A percentile compares a stretch with the other conserved stretches of the same genome.
Evolutionary conservation across 371 early-diverging fungal genomes (phyloP).

Genomic region (Rhizopus sp.): DNA sequence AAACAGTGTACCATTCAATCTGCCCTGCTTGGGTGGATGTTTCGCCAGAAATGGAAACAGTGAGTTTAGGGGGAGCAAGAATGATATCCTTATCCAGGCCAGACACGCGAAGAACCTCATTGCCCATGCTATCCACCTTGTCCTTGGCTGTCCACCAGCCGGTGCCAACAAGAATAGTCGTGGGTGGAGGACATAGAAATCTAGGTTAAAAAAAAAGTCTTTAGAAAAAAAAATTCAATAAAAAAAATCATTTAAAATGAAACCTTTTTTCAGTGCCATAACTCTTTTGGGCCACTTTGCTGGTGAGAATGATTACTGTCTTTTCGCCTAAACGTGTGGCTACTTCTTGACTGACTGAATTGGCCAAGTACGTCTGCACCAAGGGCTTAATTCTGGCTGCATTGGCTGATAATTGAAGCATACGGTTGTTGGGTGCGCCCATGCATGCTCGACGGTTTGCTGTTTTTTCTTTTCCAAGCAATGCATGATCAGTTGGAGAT

Average conservation of each 20-base stretch:
- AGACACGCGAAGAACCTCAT: constrained; percentile 21
- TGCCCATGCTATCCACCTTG: background rate
- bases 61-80: constrained; percentile 27
- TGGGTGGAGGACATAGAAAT: constrained; percentile 82
- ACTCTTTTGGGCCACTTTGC: constrained; percentile 83
- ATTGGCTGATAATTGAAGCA: constrained; percentile 31
- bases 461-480: background rate
- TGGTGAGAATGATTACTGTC: constrained; percentile 67
- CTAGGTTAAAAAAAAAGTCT: constrained; percentile 9
- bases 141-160: constrained; percentile 58
- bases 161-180: constrained; percentile 69
- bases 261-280: constrained; percentile 78
- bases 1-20: constrained; percentile 44
- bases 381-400: constrained; percentile 34
- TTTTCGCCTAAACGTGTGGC: constrained; percentile 49
- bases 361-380: constrained; percentile 42
- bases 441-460: background rate
- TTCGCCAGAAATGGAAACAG: constrained; percentile 42
- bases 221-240: background rate
- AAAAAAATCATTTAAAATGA: background rate
- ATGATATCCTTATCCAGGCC: constrained; percentile 7
- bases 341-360: constrained; percentile 25
- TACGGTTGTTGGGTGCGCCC: constrained; percentile 10
- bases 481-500: background rate
- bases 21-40: constrained; percentile 29